phyloP scores from a whole-genome alignment of 257 asterid species.

The Scutellaria barbata region DNA sequence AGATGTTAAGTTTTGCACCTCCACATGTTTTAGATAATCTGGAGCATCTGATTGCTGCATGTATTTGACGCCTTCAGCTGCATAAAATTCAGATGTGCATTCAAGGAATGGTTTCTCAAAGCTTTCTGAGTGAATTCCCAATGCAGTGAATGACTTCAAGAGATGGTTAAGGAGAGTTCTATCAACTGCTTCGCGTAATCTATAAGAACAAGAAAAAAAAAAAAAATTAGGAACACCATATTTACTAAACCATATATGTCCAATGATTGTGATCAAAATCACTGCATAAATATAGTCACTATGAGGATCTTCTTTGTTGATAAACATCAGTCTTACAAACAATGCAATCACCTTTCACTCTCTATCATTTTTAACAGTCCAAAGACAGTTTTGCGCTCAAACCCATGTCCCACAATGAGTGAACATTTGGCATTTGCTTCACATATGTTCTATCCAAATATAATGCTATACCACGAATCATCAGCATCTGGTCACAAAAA shows the following conservation, averaged over 20 bases:
- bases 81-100: constrained; percentile 91
- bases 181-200: constrained; percentile 91
- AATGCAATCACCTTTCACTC: constrained; percentile 71
- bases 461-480: constrained; percentile 94
- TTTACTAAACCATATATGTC: no score
- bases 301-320: no score
- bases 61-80: constrained; percentile 90
- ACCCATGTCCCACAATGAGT: constrained; percentile 99
- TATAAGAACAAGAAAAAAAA: constrained; percentile 40
- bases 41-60: constrained; percentile 98
- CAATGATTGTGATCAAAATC: no score
- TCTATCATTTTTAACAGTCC: constrained; percentile 93
- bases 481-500: constrained; percentile 94
- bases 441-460: constrained; percentile 94
- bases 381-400: constrained; percentile 87
- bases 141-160: constrained; percentile 94
- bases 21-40: constrained; percentile 88
- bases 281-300: no score
- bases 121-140: constrained; percentile 90
- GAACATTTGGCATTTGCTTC: constrained; percentile 84
- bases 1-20: constrained; percentile 51
- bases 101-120: constrained; percentile 97
- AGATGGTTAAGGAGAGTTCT: constrained; percentile 97
- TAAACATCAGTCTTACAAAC: no score
- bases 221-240: background rate